Conservation (phyloP, 2,329 filamentous ascomycete species). For the Pseudocercospora fuligena region DNA sequence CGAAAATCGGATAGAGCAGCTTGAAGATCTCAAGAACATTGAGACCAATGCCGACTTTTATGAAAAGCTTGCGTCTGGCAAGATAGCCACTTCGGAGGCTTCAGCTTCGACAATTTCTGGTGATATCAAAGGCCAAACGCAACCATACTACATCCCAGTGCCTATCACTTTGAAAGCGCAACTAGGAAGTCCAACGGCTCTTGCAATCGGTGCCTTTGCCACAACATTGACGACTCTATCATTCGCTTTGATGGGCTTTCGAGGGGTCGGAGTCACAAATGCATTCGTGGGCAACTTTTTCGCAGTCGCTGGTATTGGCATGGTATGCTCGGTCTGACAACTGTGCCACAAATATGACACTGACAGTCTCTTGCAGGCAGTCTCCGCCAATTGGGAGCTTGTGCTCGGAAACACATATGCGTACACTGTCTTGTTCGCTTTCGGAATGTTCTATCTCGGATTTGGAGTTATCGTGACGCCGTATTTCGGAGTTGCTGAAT, state of each 20-base stretch:
- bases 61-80: conserved; percentile 36
- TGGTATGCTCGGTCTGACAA: conserved; percentile 41
- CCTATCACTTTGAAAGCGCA: conserved; percentile 40
- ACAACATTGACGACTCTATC: conserved; percentile 61
- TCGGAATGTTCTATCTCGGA: conserved; percentile 59
- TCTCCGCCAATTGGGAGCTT: conserved; percentile 63
- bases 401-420: conserved; percentile 57
- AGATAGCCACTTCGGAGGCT: conserved; percentile 28
- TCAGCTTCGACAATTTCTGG: conserved; percentile 22
- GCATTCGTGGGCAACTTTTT: conserved; percentile 62
- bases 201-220: conserved; percentile 59
- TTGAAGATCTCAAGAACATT: conserved; percentile 36
- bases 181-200: conserved; percentile 45
- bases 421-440: conserved; percentile 61
- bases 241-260: conserved; percentile 60
- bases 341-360: background rate
- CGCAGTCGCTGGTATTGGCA: conserved; percentile 56
- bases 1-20: conserved; percentile 36
- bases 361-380: conserved; percentile 25
- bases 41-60: conserved; percentile 36
- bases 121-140: conserved; percentile 12
- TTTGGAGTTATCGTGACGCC: conserved; percentile 57
- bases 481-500: conserved; percentile 50
- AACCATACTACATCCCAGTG: conserved; percentile 38
- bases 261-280: conserved; percentile 57